A percentile compares a stretch with the other conserved stretches of the same genome.
Conservation (phyloP, 2,329 filamentous ascomycete species). For the Penicillium sp. region DNA sequence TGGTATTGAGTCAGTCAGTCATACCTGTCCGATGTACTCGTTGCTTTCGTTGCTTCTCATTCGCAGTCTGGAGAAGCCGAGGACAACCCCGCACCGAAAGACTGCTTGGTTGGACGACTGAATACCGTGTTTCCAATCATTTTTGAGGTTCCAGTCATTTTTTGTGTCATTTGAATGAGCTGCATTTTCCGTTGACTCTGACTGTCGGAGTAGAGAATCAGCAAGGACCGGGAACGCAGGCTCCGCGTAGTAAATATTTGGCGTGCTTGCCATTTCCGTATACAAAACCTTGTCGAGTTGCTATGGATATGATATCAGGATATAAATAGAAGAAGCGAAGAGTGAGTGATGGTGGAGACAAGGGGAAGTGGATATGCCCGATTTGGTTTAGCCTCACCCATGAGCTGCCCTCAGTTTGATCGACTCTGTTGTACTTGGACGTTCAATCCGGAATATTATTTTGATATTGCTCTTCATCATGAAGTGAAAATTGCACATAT, state of each 20-base stretch:
- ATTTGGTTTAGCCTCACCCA: neutral
- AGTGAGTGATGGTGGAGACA: neutral
- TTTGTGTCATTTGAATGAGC: neutral
- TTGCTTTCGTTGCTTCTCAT: conserved; percentile 22
- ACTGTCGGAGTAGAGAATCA: conserved; percentile 25
- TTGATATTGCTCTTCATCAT: neutral
- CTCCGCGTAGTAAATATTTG: conserved; percentile 26
- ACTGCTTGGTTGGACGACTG: conserved; percentile 9
- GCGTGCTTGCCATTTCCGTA: conserved; percentile 12
- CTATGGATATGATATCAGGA: neutral
- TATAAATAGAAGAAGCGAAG: neutral
- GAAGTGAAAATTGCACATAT: neutral
- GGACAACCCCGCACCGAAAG: conserved; percentile 30
- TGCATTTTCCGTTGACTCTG: neutral
- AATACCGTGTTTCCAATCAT: conserved; percentile 24
- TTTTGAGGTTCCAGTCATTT: conserved; percentile 26
- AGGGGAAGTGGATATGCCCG: neutral
- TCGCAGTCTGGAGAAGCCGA: conserved; percentile 34
- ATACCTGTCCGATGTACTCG: conserved; percentile 33
- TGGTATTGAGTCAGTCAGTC: neutral
- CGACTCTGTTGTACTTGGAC: neutral
- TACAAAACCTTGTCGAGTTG: neutral
- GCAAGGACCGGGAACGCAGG: conserved; percentile 34
- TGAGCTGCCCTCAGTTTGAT: neutral
- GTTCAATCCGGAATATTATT: neutral